Percentiles rank a stretch among this genome's conserved stretches.
Evolutionary conservation across 768 basidiomycete genomes (phyloP).

Genomic region (Tulasnella sp.): DNA sequence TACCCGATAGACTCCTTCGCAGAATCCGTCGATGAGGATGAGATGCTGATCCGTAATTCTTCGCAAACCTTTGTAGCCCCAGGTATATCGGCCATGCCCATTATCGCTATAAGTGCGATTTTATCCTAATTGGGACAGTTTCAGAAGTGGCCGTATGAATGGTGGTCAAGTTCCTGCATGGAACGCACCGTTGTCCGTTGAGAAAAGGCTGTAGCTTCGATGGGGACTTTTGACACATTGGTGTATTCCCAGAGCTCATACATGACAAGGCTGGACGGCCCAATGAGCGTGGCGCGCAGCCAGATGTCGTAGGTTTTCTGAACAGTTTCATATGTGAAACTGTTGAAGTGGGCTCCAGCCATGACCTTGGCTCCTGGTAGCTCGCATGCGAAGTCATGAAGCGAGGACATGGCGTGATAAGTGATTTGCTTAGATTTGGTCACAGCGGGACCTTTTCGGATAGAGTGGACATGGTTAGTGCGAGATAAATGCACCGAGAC

Average conservation of each 20-base stretch:
- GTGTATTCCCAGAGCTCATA: conserved; percentile 7
- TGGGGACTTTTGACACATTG: background rate
- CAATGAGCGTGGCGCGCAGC: background rate
- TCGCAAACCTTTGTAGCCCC: background rate
- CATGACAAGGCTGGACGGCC: background rate
- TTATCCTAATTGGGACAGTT: background rate
- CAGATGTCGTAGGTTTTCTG: conserved; percentile 1
- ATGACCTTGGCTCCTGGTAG: background rate
- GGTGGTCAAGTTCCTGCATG: background rate
- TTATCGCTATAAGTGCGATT: background rate
- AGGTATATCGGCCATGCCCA: background rate
- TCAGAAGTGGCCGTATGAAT: too few relatives aligned
- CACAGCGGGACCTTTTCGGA: too few relatives aligned
- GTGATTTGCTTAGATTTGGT: too few relatives aligned
- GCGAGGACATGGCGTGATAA: too few relatives aligned
- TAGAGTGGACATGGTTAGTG: too few relatives aligned
- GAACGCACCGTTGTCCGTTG: conserved; percentile 1
- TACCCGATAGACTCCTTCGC: conserved; percentile 7
- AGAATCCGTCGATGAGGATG: background rate
- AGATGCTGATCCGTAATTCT: background rate
- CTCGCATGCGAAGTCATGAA: too few relatives aligned
- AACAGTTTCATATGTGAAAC: background rate
- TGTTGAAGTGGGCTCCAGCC: background rate
- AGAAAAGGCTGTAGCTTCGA: conserved; percentile 9
- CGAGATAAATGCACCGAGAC: background rate